Evolutionary conservation across 768 basidiomycete genomes (phyloP), one percentile per base, ranked within the genome.

Genomic region (Mycena floridula): DNA sequence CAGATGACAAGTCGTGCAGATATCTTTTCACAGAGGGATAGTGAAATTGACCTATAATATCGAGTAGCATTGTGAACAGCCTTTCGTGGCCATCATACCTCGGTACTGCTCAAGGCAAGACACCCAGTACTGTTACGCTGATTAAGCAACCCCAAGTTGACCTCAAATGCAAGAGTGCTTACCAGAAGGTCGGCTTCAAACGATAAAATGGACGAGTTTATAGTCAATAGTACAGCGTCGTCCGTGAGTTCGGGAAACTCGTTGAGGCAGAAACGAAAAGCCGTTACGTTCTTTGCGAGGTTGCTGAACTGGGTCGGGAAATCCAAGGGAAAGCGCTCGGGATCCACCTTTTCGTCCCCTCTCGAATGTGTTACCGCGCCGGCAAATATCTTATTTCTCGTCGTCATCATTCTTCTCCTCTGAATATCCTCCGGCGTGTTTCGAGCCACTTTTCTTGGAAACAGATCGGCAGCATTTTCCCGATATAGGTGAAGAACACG

Each of bases 201-300:
- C 9, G 78, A 74, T 44, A 73, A 52, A 44, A 87, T 81, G 3
- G 82, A 82, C 1, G 76, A 66, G 54, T 86, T 85, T 45, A 77
- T 13, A n/a, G n/a, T n/a, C n/a, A n/a, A n/a, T n/a, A n/a, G n/a
- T n/a, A 76, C 77, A 5, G 76, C 78, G 51, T 89, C 84, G 42
- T 87, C 82, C 22, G 74, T 79, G 52, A 85, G 85, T 56, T 87
- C 86, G 0, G 85, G 85, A 50, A 89, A 87, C 55, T 88, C 85
- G 45, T 87, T 85, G 49, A 89, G 60, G 51, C 81, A 81, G 38
- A 79, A 70, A 46, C 85, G 59, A 54, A 89, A 89, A 0, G 77
- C 81, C 18, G 69, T 76, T 12, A 88, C 76, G 44, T 82, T 83
- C n/a, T 66, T 67, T 3, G 84, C 82, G 27, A 88, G 65, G 24